Percentiles rank a stretch among this genome's conserved stretches.
Evolutionary conservation across 208 protist genomes (phyloP).

Genomic region (Trichomonas tenax): DNA sequence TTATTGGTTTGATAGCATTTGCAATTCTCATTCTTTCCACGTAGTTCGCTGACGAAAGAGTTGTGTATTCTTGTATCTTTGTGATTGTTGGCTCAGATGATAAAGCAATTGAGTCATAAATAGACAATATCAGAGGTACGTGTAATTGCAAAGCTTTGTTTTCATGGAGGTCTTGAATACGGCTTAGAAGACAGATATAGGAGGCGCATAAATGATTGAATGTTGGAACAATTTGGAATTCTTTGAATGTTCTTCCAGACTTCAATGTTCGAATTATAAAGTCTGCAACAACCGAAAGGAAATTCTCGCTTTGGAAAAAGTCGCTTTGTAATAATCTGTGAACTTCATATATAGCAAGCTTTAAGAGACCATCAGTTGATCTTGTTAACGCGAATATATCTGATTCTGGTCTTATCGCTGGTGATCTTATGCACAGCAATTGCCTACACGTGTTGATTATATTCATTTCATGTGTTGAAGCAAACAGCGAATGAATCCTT

Average conservation of each 20-base stretch:
- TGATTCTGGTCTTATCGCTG: neutral
- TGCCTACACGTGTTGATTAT: neutral
- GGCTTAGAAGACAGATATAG: neutral
- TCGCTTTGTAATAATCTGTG: neutral
- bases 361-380: neutral
- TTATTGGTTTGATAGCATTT: neutral
- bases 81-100: neutral
- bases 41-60: neutral
- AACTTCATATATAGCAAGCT: neutral
- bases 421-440: neutral
- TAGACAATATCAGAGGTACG: neutral
- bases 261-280: neutral
- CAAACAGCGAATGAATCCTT: neutral
- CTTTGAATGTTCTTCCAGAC: neutral
- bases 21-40: neutral
- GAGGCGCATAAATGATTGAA: neutral
- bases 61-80: neutral
- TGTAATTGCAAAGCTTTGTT: neutral
- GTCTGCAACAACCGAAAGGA: neutral
- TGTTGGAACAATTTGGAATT: neutral
- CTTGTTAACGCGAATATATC: neutral
- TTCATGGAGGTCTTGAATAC: neutral
- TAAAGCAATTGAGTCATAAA: neutral
- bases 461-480: neutral
- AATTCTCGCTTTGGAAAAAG: neutral